Base-by-base conservation (phyloP, 768 basidiomycete genomes). In the Lentinula boryana region DNA sequence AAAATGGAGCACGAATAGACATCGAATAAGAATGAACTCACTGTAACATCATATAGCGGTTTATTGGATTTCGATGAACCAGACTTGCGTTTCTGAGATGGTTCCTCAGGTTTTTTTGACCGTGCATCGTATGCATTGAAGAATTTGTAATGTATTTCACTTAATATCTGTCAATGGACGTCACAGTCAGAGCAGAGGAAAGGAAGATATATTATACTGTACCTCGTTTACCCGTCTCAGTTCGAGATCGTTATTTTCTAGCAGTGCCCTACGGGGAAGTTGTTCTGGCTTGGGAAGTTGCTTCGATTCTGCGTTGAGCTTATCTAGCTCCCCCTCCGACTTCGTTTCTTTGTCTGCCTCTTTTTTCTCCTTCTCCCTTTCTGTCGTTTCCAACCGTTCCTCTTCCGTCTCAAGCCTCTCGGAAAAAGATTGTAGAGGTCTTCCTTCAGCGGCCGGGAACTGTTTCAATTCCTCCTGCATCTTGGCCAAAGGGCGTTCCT, bases 161-260 rank as follows among this genome's bases (percentile, higher is more conserved):
- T 80, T 48, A 98, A 75, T n/a, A 98, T 79, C 94, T 97, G n/a
- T 7, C 46, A 51, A 49, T 38, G 27, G 43, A 7, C 16, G 55
- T 35, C 35, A 51, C 61, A 27, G 63, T 41, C 16, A 23, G 13
- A 6, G 6, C 56, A 50, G 52, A 50, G 58, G 4, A 12, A 50
- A n/a, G 49, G 63, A 38, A 12, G 21, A 27, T 21, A 18, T 21
- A 18, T 18, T 9, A 15, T 56, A 18, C 64, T 83, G 58, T 66
- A 94, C 95, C 74, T 80, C 82, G 61, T 83, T 80, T n/a, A 99
- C 78, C 46, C 96, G 78, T 9, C 77, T 75, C 48, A 99, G 78
- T 75, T 99, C 96, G 27, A 71, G 68, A 69, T 98, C 96, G 63
- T 95, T 85, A 62, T 94, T 91, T 74, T 89, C 95, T 54, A 98